Evolutionary conservation across 352 stramenopile species (phyloP).

Genomic region (Phytopythium ostracodes): DNA sequence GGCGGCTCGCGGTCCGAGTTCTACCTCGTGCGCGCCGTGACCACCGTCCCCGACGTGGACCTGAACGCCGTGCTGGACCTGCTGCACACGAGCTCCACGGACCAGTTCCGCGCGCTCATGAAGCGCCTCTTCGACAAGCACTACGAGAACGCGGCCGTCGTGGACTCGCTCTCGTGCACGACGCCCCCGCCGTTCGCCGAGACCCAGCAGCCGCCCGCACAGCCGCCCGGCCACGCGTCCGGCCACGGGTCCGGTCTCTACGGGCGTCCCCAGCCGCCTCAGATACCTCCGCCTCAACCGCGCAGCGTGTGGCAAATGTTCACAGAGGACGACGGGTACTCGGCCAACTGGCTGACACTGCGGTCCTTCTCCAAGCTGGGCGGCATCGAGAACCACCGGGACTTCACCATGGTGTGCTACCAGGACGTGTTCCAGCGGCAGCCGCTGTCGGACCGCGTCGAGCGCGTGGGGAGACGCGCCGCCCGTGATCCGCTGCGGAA

Average conservation of each 20-base stretch:
- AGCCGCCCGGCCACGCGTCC: not conserved
- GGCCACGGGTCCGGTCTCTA: not conserved
- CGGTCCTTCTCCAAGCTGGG: constrained; percentile 27
- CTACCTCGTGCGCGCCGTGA: constrained; percentile 52
- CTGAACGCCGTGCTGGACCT: constrained; percentile 36
- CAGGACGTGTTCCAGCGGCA: constrained; percentile 55
- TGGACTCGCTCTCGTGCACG: constrained; percentile 47
- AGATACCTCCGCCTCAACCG: not conserved
- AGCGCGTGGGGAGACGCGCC: constrained; percentile 19
- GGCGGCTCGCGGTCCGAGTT: constrained; percentile 46
- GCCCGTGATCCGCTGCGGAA: constrained; percentile 16
- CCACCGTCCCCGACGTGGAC: constrained; percentile 30
- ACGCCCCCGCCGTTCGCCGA: constrained; percentile 28
- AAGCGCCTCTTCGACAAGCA: constrained; percentile 53
- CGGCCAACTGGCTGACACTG: constrained; percentile 52
- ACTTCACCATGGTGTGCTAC: constrained; percentile 65
- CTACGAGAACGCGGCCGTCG: constrained; percentile 32
- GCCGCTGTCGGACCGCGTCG: constrained; percentile 19
- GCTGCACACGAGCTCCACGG: constrained; percentile 27
- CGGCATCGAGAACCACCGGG: constrained; percentile 27
- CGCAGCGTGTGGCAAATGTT: constrained; percentile 24
- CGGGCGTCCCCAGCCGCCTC: not conserved
- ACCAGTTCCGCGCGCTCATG: constrained; percentile 40
- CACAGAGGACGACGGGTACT: constrained; percentile 53
- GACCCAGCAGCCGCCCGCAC: not conserved